Base-by-base conservation (phyloP, 2,329 filamentous ascomycete species). In the Lasiodiplodia theobromae region DNA sequence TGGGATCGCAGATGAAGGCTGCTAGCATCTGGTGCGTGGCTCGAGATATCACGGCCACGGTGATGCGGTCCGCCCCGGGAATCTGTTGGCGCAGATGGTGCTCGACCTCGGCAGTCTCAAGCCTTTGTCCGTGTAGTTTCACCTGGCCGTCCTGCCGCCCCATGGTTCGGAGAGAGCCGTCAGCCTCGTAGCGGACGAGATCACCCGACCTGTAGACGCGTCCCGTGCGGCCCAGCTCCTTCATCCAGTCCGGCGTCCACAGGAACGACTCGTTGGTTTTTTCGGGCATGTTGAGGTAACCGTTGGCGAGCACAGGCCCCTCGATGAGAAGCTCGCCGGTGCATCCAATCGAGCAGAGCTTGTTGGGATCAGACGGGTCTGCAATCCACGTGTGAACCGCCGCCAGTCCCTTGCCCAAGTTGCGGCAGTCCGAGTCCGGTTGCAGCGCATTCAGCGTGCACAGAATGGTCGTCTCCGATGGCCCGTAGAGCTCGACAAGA, bases 51-150 rank as follows among this genome's bases (percentile, higher is more conserved):
- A 11, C 37, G 37, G 37, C 37, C 10, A 14, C 10, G 37, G 10
- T 11, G 10, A 38, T 38, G 10, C 10, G 10, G 82, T 81, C 69
- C 85, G 73, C 18, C 81, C 76, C 2, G 84, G 49, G 72, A 69
- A 37, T 77, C 73, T 10, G 78, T 57, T 44, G 76, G 10, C 23
- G 8, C 3, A 52, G 11, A 38, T 38, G 37, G 37, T 82, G 78
- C 68, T 38, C 37, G 10, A 38, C 37, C 37, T 38, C 37, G 37
- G 37, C 10, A 14, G 38, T 70, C 37, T 38, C 37, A 6, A 14
- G 10, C 37, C 37, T 11, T 4, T 38, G 37, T 11, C 37, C 37
- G 37, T 14, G 37, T 1, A 38, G 10, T 4, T 38, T 38, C 10
- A 38, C 37, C 37, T 38, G 37, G 14, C 10, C 75, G 63, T 79